A percentile compares a stretch with the other conserved stretches of the same genome.
phyloP scores from a whole-genome alignment of 164 flowering plant genomes.

The Umbilicus rupestris region DNA sequence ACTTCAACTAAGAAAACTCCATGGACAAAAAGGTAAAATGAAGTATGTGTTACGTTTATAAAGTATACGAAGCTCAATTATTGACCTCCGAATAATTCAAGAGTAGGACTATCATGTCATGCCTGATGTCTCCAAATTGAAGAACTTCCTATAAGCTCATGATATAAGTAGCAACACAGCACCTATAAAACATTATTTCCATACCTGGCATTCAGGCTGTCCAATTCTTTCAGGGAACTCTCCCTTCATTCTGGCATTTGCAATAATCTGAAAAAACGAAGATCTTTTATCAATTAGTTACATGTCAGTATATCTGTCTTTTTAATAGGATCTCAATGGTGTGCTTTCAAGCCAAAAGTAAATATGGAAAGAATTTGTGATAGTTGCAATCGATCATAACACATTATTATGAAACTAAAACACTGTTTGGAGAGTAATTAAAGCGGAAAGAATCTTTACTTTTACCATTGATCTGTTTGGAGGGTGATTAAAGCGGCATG shows the following conservation, averaged over 20 bases:
- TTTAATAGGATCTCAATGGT: neutral
- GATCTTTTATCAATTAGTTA: conserved; percentile 12
- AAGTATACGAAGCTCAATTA: no score
- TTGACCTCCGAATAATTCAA: no score
- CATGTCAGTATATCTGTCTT: no score
- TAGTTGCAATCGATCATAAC: no score
- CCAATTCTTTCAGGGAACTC: conserved; percentile 90
- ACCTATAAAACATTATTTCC: conserved; percentile 7
- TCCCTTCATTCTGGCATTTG: conserved; percentile 78
- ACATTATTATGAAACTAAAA: neutral
- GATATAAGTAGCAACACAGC: neutral
- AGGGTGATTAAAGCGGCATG: conserved; percentile 93
- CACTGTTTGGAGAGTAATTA: conserved; percentile 73
- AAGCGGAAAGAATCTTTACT: conserved; percentile 31
- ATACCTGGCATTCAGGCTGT: conserved; percentile 95
- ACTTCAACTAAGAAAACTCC: no score
- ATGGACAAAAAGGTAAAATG: no score
- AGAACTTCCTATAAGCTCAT: neutral
- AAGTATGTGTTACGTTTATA: no score
- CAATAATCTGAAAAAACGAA: conserved; percentile 56
- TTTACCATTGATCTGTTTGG: conserved; percentile 78
- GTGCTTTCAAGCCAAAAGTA: neutral
- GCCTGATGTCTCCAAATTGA: no score
- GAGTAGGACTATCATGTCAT: no score
- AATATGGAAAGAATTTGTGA: neutral